phyloP scores from a whole-genome alignment of 805 yeast genomes.

The Candida gorgasii region DNA sequence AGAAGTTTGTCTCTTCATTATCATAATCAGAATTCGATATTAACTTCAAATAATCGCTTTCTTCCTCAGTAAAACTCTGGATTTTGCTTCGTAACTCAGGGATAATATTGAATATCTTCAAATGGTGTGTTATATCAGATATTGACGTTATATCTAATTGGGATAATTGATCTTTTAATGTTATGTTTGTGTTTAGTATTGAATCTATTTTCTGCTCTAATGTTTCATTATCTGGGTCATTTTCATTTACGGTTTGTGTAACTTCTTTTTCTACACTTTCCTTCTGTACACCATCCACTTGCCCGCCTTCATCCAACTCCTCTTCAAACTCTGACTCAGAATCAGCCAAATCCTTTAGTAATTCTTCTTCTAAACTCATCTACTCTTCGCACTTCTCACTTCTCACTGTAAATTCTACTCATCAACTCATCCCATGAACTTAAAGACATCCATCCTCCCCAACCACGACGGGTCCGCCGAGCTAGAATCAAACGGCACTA shows the following conservation, averaged over 20 bases:
- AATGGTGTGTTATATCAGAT: conserved; percentile 23
- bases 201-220: conserved; percentile 6
- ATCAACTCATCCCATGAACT: conserved; percentile 13
- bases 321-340: conserved; percentile 15
- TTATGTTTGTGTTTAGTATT: conserved; percentile 14
- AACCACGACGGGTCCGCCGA: conserved; percentile 84
- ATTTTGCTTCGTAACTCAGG: conserved; percentile 25
- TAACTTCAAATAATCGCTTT: conserved; percentile 32
- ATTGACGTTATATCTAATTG: conserved; percentile 20
- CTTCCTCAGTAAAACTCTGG: conserved; percentile 22
- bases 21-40: conserved; percentile 29
- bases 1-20: conserved; percentile 47
- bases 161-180: conserved; percentile 12
- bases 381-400: too few species aligned
- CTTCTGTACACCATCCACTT: neutral
- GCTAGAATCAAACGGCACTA: conserved; percentile 49
- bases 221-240: neutral
- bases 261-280: conserved; percentile 3
- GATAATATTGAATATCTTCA: conserved; percentile 22
- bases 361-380: conserved; percentile 42
- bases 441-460: conserved; percentile 36
- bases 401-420: too few species aligned
- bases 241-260: neutral
- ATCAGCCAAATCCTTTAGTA: conserved; percentile 38
- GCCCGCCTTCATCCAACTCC: neutral